Evolutionary conservation across 805 yeast species (phyloP).

Genomic region (Barnettozyma wickerhamii): DNA sequence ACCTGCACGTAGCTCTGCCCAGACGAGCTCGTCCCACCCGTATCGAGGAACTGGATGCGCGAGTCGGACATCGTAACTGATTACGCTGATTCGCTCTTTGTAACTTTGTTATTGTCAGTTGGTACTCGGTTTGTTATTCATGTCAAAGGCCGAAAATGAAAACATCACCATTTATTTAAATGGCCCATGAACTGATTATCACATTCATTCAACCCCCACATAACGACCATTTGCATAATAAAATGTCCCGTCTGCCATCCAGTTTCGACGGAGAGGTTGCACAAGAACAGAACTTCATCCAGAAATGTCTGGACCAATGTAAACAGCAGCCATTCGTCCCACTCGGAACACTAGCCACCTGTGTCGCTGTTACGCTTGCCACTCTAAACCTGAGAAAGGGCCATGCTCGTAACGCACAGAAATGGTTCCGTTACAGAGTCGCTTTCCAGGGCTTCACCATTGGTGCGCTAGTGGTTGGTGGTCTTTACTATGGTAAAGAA

Average conservation of each 20-base stretch:
- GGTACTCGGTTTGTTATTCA: too few species aligned
- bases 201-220: background rate
- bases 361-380: conserved; percentile 77
- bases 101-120: too few species aligned
- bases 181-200: too few species aligned
- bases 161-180: background rate
- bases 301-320: conserved; percentile 56
- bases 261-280: conserved; percentile 30
- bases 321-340: conserved; percentile 91
- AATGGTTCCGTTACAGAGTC: conserved; percentile 87
- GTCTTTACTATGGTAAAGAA: conserved; percentile 57
- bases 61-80: conserved; percentile 5
- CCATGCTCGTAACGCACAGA: conserved; percentile 70
- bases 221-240: too few species aligned
- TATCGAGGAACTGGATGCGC: conserved; percentile 2
- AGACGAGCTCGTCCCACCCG: conserved; percentile 1
- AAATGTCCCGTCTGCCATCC: conserved; percentile 32
- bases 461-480: conserved; percentile 79
- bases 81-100: too few species aligned
- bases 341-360: conserved; percentile 70
- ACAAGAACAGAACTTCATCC: conserved; percentile 39
- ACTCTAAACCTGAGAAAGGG: conserved; percentile 73
- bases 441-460: conserved; percentile 81
- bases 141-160: conserved; percentile 5
- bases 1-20: conserved; percentile 24